Percentiles rank a stretch among this genome's conserved stretches.
These are phyloP conservation scores for Silybum marianum DNA, from an alignment of 129 eudicot genomes.

Conservation along the genomic window DNA sequence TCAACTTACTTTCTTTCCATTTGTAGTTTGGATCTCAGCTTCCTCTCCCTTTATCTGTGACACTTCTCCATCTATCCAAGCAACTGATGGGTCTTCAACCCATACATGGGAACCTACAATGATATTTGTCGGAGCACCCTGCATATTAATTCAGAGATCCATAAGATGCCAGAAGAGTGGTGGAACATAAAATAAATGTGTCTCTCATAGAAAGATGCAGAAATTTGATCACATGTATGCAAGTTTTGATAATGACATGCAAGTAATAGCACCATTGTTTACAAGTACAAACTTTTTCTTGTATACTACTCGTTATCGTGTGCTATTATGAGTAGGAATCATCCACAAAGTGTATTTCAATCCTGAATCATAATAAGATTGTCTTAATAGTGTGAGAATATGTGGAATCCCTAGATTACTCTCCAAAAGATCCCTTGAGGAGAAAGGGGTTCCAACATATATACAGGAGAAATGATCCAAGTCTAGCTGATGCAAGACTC, in stretches of 20 bases:
- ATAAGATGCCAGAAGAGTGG: constrained; percentile 20
- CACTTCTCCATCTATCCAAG: constrained; percentile 95
- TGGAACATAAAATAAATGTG: neutral
- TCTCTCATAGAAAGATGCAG: neutral
- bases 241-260: constrained; percentile 5
- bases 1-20: constrained; percentile 66
- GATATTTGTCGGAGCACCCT: constrained; percentile 82
- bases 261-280: neutral
- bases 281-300: neutral
- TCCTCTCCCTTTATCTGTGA: constrained; percentile 67
- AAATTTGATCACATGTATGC: neutral
- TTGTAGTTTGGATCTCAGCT: constrained; percentile 62
- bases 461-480: no score
- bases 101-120: constrained; percentile 84
- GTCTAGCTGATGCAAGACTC: no score
- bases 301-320: constrained; percentile 8
- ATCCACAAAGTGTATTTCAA: constrained; percentile 4
- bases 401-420: no score
- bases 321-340: neutral
- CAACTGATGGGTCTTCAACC: constrained; percentile 78
- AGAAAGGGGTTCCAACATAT: no score
- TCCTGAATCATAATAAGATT: neutral
- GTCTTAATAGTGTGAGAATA: neutral
- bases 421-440: no score
- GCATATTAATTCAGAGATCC: constrained; percentile 41